Conservation (phyloP, 2,329 filamentous ascomycete genomes). For the Diaporthe velutina region DNA sequence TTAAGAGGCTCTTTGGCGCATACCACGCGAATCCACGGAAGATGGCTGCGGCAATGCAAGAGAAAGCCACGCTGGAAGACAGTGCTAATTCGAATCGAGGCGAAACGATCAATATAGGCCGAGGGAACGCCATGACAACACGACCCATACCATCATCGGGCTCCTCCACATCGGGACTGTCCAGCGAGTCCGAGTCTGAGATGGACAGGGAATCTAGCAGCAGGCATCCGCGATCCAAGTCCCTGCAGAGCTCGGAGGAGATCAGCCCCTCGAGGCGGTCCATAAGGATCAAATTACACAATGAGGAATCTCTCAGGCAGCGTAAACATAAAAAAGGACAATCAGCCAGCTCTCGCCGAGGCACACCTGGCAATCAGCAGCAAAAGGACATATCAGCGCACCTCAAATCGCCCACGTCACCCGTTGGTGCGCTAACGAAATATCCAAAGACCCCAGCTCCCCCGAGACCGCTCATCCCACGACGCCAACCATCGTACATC, state of each 20-base stretch:
- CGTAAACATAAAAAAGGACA: constrained; percentile 77
- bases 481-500: constrained; percentile 89
- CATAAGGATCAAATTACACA: constrained; percentile 91
- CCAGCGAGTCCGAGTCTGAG: constrained; percentile 80
- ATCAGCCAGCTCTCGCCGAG: constrained; percentile 59
- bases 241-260: constrained; percentile 71
- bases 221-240: constrained; percentile 75
- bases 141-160: constrained; percentile 54
- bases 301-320: constrained; percentile 80
- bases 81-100: constrained; percentile 44
- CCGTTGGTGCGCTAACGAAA: constrained; percentile 81
- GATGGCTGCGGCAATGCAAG: constrained; percentile 57
- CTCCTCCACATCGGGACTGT: constrained; percentile 73
- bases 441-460: constrained; percentile 93
- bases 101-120: constrained; percentile 42
- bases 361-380: constrained; percentile 51
- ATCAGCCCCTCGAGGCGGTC: constrained; percentile 79
- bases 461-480: constrained; percentile 89
- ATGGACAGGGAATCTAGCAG: constrained; percentile 49
- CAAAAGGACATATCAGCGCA: constrained; percentile 77
- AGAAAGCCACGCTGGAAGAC: constrained; percentile 48
- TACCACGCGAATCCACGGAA: constrained; percentile 60
- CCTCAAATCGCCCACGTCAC: constrained; percentile 93
- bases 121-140: constrained; percentile 41
- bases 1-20: constrained; percentile 73